Conservation (phyloP, 2,329 filamentous ascomycete species). For the Chaetothyriales sp. region DNA sequence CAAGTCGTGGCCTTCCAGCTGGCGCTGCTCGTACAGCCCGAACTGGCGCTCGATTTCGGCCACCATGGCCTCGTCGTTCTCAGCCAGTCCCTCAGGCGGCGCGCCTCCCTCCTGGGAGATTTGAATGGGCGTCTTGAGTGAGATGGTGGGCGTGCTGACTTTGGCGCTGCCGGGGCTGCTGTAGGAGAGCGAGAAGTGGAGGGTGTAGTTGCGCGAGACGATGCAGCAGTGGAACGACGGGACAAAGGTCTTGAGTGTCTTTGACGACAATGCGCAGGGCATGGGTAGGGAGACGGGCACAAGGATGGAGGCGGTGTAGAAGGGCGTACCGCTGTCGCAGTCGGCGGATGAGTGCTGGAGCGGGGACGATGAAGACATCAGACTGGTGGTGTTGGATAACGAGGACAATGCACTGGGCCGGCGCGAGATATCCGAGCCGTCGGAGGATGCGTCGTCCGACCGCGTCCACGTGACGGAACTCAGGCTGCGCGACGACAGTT, state of each 20-base stretch:
- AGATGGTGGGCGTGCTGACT: slow-evolving; percentile 27
- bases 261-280: not conserved
- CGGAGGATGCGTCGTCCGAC: slow-evolving; percentile 30
- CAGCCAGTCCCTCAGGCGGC: not conserved
- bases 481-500: slow-evolving; percentile 43
- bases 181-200: slow-evolving; percentile 46
- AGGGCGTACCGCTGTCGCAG: slow-evolving; percentile 31
- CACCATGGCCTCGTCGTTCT: slow-evolving; percentile 8
- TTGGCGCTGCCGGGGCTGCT: slow-evolving; percentile 33
- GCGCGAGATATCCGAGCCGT: slow-evolving; percentile 23
- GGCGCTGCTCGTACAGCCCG: slow-evolving; percentile 3
- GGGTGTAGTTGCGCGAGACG: slow-evolving; percentile 47
- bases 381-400: slow-evolving; percentile 18
- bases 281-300: slow-evolving; percentile 49
- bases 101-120: slow-evolving; percentile 20
- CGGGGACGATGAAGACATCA: slow-evolving; percentile 15
- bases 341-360: slow-evolving; percentile 20
- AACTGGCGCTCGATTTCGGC: slow-evolving; percentile 15
- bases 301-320: slow-evolving; percentile 50
- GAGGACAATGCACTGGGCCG: slow-evolving; percentile 16
- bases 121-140: slow-evolving; percentile 32
- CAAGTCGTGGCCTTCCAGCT: not conserved
- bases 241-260: slow-evolving; percentile 35
- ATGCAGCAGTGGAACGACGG: slow-evolving; percentile 60
- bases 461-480: slow-evolving; percentile 44